These are phyloP conservation scores for Neofusicoccum kwambonambiense DNA, from an alignment of 2,329 filamentous ascomycete species.

Conservation along the genomic window DNA sequence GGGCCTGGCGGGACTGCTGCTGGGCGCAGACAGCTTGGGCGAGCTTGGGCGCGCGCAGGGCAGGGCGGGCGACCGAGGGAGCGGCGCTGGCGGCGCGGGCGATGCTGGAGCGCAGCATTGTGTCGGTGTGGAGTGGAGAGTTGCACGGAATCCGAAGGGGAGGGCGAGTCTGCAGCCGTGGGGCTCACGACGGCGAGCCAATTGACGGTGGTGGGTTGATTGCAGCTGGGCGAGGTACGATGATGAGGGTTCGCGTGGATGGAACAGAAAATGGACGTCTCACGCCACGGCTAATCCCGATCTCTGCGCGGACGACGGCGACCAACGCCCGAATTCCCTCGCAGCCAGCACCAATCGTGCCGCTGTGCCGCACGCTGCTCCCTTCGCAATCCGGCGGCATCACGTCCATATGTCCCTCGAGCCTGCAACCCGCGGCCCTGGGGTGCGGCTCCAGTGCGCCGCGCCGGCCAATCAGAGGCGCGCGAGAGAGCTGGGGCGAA, in stretches of 20 bases:
- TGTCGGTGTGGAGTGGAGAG: slow-evolving; percentile 37
- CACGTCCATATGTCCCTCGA: neutral
- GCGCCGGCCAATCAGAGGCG: slow-evolving; percentile 8
- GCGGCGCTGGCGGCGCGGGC: slow-evolving; percentile 34
- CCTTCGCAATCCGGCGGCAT: neutral
- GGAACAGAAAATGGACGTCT: slow-evolving; percentile 22
- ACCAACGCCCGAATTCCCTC: neutral
- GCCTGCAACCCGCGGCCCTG: neutral
- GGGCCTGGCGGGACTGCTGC: slow-evolving; percentile 64
- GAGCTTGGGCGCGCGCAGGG: slow-evolving; percentile 25
- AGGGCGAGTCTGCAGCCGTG: slow-evolving; percentile 33
- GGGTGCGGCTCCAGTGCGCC: neutral
- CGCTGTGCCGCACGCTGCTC: neutral
- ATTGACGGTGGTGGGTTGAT: slow-evolving; percentile 35
- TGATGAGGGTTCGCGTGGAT: slow-evolving; percentile 17
- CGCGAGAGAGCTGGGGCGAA: slow-evolving; percentile 4
- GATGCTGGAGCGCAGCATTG: slow-evolving; percentile 42
- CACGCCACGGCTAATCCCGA: slow-evolving; percentile 15
- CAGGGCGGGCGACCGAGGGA: slow-evolving; percentile 32
- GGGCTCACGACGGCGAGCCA: slow-evolving; percentile 35
- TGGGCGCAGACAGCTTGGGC: slow-evolving; percentile 22
- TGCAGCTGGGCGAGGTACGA: slow-evolving; percentile 10
- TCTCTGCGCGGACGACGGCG: neutral
- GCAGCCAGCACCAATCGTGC: neutral
- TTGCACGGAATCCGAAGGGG: slow-evolving; percentile 23